These are phyloP conservation scores for Macrophomina pseudophaseolina DNA, from an alignment of 2,329 filamentous ascomycete species.

Conservation along the genomic window DNA sequence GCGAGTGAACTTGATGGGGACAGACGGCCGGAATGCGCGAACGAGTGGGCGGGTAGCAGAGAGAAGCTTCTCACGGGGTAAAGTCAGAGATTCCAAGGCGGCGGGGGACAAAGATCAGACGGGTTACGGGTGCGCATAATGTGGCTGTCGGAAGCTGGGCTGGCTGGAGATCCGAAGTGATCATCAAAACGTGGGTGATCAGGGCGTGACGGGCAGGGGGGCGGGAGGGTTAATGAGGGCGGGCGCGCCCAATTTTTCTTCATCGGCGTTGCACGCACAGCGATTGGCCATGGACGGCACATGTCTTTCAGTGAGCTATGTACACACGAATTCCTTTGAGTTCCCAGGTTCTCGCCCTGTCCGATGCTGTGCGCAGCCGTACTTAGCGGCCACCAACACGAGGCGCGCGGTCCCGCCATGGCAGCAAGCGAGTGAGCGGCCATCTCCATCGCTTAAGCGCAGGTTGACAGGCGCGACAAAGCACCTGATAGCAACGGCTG, in stretches of 20 bases:
- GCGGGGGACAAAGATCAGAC: conserved; percentile 9
- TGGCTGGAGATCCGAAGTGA: conserved; percentile 18
- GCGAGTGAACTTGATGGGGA: neutral
- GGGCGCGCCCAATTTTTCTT: conserved; percentile 1
- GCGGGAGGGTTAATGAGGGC: neutral
- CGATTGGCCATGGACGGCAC: conserved; percentile 10
- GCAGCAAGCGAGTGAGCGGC: neutral
- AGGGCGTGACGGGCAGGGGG: neutral
- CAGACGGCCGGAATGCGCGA: no score
- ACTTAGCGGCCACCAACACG: conserved; percentile 3
- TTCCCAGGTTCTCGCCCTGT: neutral
- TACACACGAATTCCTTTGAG: conserved; percentile 9
- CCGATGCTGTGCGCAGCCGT: neutral
- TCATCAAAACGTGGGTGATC: conserved; percentile 15
- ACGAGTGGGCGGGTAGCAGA: no score
- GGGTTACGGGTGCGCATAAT: neutral
- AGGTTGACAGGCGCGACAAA: neutral
- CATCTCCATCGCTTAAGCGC: neutral
- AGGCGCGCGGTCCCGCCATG: neutral
- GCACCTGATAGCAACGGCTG: conserved; percentile 7
- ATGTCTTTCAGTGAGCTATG: conserved; percentile 9
- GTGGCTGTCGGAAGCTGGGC: neutral
- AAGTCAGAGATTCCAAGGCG: neutral
- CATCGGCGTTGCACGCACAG: neutral
- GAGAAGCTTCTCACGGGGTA: neutral